Evolutionary conservation across 768 basidiomycete species (phyloP), one percentile per base, ranked within the genome.

Genomic region (Suillus cothurnatus): DNA sequence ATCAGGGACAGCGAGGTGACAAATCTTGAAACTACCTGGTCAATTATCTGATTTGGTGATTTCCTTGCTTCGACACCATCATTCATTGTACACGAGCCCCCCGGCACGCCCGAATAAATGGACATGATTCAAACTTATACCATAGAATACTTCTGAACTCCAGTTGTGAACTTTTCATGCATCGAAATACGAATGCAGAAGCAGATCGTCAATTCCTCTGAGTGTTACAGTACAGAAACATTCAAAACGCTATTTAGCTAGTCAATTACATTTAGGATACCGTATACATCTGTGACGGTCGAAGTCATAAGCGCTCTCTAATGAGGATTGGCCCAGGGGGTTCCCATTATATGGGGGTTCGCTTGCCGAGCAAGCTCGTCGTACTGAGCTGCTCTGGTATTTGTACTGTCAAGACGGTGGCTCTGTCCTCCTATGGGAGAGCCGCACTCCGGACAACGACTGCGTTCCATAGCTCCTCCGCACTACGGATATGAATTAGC

Each of bases 361-460:
- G 65, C 69, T 5, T 69, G 61, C 39, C 69, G 70, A 0, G 81
- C 81, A 21, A 89, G 66, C 0, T 72, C 70, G 60, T 86, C 85
- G 31, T 83, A 84, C n/a, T 88, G 85, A 1, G 50, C 63, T 1
- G 78, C 82, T 9, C 76, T 78, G 6, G 75, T 76, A 70, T 90
- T 89, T 6, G 81, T 76, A 0, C 68, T 0, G 31, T 80, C 67
- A 19, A 89, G 66, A 2, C 6, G 64, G 66, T 90, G 86, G 39
- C 62, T 19, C 0, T 63, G 53, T 6, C 88, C 87, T 61, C 88
- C 88, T 64, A 89, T 85, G 0, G 68, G 66, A 4, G 80, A 83
- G 15, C 80, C 78, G 66, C 88, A 90, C 68, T 90, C 88, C 0
- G 88, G 85, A 64, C 89, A 90, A 9, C 32, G 69, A 6, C 82